These are phyloP conservation scores for Neoconidiobolus thromboides DNA, from an alignment of 371 early-diverging fungal genomes.

Conservation along the genomic window DNA sequence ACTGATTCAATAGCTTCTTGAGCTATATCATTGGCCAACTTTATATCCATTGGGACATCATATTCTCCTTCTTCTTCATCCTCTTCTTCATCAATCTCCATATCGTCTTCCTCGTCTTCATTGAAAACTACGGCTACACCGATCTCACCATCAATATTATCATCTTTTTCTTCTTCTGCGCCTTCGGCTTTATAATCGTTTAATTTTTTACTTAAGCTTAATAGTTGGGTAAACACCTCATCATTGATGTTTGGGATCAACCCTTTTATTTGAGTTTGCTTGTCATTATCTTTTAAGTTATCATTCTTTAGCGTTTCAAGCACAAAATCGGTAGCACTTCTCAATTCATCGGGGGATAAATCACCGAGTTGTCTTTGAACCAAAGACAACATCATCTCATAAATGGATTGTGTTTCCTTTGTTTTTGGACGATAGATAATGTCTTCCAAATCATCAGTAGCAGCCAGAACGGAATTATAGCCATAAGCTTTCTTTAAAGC, in stretches of 20 bases:
- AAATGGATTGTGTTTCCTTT: constrained; percentile 77
- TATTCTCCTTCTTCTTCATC: constrained; percentile 22
- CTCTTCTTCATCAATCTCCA: constrained; percentile 25
- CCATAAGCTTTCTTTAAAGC: constrained; percentile 38
- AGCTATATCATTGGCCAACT: not conserved
- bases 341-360: constrained; percentile 69
- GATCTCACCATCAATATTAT: constrained; percentile 47
- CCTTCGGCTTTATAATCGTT: constrained; percentile 55
- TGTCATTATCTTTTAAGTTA: constrained; percentile 68
- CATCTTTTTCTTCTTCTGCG: constrained; percentile 16
- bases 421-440: constrained; percentile 78
- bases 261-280: constrained; percentile 60
- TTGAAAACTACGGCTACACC: constrained; percentile 60
- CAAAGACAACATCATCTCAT: constrained; percentile 73
- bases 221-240: constrained; percentile 67
- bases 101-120: constrained; percentile 22
- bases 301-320: constrained; percentile 73
- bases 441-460: constrained; percentile 79
- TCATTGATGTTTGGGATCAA: constrained; percentile 38
- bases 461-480: constrained; percentile 64
- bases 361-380: constrained; percentile 67
- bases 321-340: constrained; percentile 75
- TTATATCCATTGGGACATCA: constrained; percentile 18
- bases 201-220: constrained; percentile 82
- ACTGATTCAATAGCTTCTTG: constrained; percentile 15